Conservation (phyloP, 2,329 filamentous ascomycete species). For the Capronia americana region DNA sequence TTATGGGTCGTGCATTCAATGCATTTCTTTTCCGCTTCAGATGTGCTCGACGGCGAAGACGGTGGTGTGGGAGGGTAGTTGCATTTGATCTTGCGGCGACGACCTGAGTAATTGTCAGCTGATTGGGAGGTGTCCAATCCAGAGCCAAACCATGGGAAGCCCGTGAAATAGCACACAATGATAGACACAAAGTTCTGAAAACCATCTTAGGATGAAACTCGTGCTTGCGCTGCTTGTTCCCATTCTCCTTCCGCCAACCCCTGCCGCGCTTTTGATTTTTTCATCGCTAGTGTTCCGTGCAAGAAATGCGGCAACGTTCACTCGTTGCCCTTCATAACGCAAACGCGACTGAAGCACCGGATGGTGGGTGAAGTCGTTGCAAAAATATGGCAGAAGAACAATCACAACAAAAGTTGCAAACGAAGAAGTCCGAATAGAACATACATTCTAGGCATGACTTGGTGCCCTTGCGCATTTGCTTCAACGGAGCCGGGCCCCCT, state of each 20-base stretch:
- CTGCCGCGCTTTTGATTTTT: not conserved
- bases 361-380: not conserved
- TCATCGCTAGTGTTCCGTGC: not conserved
- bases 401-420: not conserved
- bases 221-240: not conserved
- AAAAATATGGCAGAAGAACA: not conserved
- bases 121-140: not conserved
- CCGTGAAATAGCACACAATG: not conserved
- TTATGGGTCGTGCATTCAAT: constrained; percentile 35
- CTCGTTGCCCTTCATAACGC: not conserved
- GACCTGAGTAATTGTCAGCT: constrained; percentile 28
- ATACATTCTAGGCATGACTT: constrained; percentile 39
- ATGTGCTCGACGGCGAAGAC: not conserved
- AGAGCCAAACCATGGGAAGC: not conserved
- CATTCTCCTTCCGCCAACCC: no score
- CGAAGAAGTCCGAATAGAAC: constrained; percentile 5
- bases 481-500: constrained; percentile 4
- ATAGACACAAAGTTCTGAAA: not conserved
- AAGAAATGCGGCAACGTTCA: not conserved
- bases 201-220: not conserved
- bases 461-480: constrained; percentile 38
- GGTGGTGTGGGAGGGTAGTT: constrained; percentile 25
- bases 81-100: constrained; percentile 41
- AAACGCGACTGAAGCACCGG: not conserved
- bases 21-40: constrained; percentile 24